Evolutionary conservation across 2,329 filamentous ascomycete species (phyloP), one percentile per base, ranked within the genome.

Genomic region (Pyrenochaeta sp.): DNA sequence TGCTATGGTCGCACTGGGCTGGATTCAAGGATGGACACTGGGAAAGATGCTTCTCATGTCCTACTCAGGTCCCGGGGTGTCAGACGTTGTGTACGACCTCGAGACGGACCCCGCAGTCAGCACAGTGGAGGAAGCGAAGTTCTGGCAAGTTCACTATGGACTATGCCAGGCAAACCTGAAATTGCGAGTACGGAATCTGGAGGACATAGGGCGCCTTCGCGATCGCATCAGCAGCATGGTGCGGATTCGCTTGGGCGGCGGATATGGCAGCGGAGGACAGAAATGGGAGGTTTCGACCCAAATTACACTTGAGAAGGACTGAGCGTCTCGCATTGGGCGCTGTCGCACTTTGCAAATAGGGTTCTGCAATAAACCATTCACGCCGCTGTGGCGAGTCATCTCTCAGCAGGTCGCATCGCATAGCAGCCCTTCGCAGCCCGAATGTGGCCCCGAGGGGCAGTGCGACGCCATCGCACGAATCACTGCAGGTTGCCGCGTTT

Each of bases 111-210:
- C 91, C 1, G 85, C 86, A 54, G 88, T 98, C 27, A 85, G 86
- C 44, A 85, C 85, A 1, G 88, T 99, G 46, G 92, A 97, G 56
- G 93, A 97, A 72, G 94, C 93, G 1, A 89, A 93, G 73, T 97
- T 99, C 78, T 99, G 95, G 95, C 95, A 99, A 81, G 95, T 97
- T 13, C 95, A 99, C 78, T 97, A 98, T 75, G 93, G 94, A 1
- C 83, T 98, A 40, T 96, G 93, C 73, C 96, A 98, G 90, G 95
- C 95, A 8, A 97, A 96, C 74, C 77, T 99, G 65, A 96, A 92
- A 77, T 79, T 99, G 22, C 86, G 89, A 58, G 86, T 97, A 27
- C 75, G 80, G 61, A 90, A 89, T 4, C 71, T 79, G 60, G 86
- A 90, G 13, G 86, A 89, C 5, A 81, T 96, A 58, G 84, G 84